Evolutionary conservation across 2,329 filamentous ascomycete species (phyloP).

Genomic region (Exophiala phaeomuriformis): DNA sequence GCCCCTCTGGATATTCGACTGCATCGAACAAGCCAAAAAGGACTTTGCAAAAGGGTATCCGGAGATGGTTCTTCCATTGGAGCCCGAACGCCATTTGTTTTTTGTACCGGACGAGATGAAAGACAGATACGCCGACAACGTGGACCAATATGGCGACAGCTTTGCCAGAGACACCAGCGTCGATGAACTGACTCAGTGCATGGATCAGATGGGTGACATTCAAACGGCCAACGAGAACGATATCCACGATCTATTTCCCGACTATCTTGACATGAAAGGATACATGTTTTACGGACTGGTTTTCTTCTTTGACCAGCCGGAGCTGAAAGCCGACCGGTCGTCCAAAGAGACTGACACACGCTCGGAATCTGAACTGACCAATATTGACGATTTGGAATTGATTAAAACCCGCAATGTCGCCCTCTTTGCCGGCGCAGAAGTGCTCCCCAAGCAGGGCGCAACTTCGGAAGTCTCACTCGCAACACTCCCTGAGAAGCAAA

Average conservation of each 20-base stretch:
- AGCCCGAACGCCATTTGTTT: slow-evolving; percentile 63
- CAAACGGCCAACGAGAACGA: slow-evolving; percentile 19
- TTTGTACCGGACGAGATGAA: slow-evolving; percentile 54
- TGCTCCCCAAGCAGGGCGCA: slow-evolving; percentile 29
- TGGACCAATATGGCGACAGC: slow-evolving; percentile 75
- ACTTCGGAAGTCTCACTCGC: not conserved
- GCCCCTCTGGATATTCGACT: slow-evolving; percentile 78
- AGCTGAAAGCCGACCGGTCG: not conserved
- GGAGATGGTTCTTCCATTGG: slow-evolving; percentile 57
- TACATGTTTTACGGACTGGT: slow-evolving; percentile 45
- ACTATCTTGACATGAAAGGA: slow-evolving; percentile 27
- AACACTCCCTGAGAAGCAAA: not conserved
- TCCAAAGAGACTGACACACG: not conserved
- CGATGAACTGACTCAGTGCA: slow-evolving; percentile 49
- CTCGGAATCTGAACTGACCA: not conserved
- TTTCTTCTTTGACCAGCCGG: slow-evolving; percentile 37
- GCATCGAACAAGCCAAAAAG: slow-evolving; percentile 53
- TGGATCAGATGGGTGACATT: slow-evolving; percentile 34
- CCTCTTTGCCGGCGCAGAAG: slow-evolving; percentile 60
- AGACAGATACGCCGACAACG: slow-evolving; percentile 43
- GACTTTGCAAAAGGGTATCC: slow-evolving; percentile 46
- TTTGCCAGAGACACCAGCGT: slow-evolving; percentile 63
- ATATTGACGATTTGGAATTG: slow-evolving; percentile 24
- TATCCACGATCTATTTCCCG: slow-evolving; percentile 26
- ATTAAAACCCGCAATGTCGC: slow-evolving; percentile 52